A percentile compares a stretch with the other conserved stretches of the same genome.
Conservation (phyloP, 768 basidiomycete species). For the Inosperma sp. region DNA sequence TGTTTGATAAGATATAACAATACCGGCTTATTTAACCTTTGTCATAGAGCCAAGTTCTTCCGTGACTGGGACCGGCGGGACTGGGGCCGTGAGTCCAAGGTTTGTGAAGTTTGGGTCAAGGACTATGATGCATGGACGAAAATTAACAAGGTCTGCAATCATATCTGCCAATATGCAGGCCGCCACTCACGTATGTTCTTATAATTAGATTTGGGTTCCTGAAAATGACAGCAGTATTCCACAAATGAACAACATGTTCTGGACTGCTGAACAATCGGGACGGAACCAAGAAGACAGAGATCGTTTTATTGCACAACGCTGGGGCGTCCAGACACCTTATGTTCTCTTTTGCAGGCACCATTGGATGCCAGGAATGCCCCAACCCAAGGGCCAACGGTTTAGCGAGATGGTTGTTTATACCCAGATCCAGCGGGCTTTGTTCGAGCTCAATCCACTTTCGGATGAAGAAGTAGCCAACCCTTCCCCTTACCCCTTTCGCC, state of each 20-base stretch:
- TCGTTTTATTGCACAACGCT: background rate
- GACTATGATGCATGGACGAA: background rate
- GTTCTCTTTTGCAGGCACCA: background rate
- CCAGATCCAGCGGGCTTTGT: background rate
- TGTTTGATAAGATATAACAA: too few relatives aligned
- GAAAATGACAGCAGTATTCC: background rate
- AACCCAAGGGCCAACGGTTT: background rate
- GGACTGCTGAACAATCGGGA: background rate
- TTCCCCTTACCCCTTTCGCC: background rate
- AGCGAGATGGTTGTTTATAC: background rate
- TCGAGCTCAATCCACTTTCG: background rate
- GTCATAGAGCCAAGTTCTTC: background rate
- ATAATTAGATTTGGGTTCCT: background rate
- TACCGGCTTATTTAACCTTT: too few relatives aligned
- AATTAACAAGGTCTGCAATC: background rate
- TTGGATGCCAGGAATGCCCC: background rate
- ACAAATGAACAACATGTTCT: background rate
- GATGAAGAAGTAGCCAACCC: background rate
- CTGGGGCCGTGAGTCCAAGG: background rate
- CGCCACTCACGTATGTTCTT: too few relatives aligned
- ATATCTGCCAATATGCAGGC: too few relatives aligned
- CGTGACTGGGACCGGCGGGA: background rate
- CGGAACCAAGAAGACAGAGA: background rate
- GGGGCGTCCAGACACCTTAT: background rate
- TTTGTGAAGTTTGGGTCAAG: background rate